These are phyloP conservation scores for Fonsecaea nubica DNA, from an alignment of 2,329 filamentous ascomycete species.

Conservation along the genomic window DNA sequence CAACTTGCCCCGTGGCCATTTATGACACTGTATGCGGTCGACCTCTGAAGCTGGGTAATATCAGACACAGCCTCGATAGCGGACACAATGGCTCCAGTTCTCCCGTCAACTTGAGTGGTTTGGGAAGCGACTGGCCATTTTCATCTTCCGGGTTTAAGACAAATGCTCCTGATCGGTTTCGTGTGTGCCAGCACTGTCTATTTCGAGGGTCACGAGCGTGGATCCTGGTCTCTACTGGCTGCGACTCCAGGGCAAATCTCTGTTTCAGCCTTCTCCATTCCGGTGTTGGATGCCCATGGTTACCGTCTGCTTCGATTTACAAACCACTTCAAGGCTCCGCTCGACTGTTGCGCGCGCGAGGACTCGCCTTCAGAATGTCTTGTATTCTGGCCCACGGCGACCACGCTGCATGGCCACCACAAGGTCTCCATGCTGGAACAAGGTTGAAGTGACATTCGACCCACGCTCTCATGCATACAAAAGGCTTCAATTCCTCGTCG, in stretches of 20 bases:
- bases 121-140: background rate
- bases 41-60: background rate
- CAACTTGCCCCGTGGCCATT: background rate
- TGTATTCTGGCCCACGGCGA: constrained; percentile 24
- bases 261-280: constrained; percentile 33
- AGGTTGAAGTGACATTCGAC: constrained; percentile 1
- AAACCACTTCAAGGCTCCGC: constrained; percentile 59
- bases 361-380: constrained; percentile 34
- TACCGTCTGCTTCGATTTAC: constrained; percentile 80
- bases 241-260: background rate
- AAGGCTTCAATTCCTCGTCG: constrained; percentile 7
- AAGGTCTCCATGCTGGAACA: background rate
- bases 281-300: constrained; percentile 45
- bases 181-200: background rate
- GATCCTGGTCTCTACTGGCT: background rate
- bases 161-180: constrained; percentile 32
- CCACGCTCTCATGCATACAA: constrained; percentile 18
- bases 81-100: constrained; percentile 6
- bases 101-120: background rate
- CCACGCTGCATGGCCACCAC: constrained; percentile 8
- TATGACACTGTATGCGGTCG: background rate
- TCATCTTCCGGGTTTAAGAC: constrained; percentile 19
- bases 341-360: constrained; percentile 27
- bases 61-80: constrained; percentile 26
- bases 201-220: background rate